phyloP scores from a whole-genome alignment of 495 filamentous ascomycete genomes.

The Jackrogersella multiformis region DNA sequence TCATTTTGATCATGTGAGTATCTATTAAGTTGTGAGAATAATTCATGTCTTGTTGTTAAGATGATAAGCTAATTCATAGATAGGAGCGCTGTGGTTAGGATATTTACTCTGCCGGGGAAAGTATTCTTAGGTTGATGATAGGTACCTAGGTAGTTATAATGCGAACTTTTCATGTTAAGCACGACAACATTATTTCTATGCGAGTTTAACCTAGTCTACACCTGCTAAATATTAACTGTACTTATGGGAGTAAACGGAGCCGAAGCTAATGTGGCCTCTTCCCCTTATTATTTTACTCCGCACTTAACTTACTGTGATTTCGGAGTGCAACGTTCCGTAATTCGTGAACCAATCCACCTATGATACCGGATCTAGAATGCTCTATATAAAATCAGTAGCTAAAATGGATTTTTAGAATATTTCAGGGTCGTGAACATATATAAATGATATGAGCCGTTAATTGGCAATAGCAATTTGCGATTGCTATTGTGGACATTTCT shows the following conservation, averaged over 20 bases:
- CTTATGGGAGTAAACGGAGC: no score
- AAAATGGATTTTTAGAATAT: not conserved
- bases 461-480: not conserved
- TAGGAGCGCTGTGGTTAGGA: no score
- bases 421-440: not conserved
- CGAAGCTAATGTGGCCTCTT: slow-evolving; percentile 4
- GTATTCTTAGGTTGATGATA: no score
- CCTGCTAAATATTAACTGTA: no score
- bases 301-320: slow-evolving; percentile 6
- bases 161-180: no score
- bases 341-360: slow-evolving; percentile 9
- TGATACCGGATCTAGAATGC: slow-evolving; percentile 6
- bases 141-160: no score
- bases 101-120: no score
- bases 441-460: not conserved
- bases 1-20: not conserved
- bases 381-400: not conserved
- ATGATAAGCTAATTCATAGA: no score
- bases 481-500: no score
- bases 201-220: no score
- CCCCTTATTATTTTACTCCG: slow-evolving; percentile 11
- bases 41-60: no score
- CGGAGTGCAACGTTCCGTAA: slow-evolving; percentile 31
- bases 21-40: not conserved
- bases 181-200: no score